Percentiles rank a stretch among this genome's conserved stretches.
Evolutionary conservation across 768 basidiomycete genomes (phyloP).

Genomic region (Boletus subcaerulescens): DNA sequence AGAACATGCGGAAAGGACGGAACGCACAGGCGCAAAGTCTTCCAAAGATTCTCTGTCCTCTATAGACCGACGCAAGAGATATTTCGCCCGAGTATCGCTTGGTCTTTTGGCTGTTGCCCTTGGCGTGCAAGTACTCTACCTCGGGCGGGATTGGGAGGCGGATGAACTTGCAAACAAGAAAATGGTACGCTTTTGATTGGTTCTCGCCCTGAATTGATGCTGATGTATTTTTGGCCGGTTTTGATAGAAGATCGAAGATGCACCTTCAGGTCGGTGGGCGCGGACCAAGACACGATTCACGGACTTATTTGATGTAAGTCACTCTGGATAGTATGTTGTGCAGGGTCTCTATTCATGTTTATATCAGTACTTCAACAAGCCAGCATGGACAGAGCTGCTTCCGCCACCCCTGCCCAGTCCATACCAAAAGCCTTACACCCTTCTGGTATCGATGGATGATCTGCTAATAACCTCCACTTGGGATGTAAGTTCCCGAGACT

Average conservation of each 20-base stretch:
- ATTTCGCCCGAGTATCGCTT: constrained; percentile 53
- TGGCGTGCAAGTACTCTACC: constrained; percentile 54
- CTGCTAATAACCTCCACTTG: constrained; percentile 88
- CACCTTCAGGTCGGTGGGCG: constrained; percentile 60
- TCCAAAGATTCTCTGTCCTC: constrained; percentile 76
- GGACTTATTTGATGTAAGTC: constrained; percentile 67
- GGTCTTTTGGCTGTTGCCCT: constrained; percentile 54
- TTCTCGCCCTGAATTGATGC: neutral
- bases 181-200: constrained; percentile 42
- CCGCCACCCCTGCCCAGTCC: constrained; percentile 82
- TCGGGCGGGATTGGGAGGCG: constrained; percentile 78
- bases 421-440: constrained; percentile 87
- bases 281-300: constrained; percentile 60
- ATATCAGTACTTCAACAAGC: constrained; percentile 84
- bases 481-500: constrained; percentile 68
- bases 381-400: constrained; percentile 87
- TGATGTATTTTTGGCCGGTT: neutral
- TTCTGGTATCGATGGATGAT: constrained; percentile 89
- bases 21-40: constrained; percentile 73
- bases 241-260: constrained; percentile 53
- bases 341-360: neutral
- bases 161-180: constrained; percentile 66
- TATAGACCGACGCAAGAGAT: constrained; percentile 67
- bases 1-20: constrained; percentile 36
- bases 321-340: neutral